Evolutionary conservation across 169 alveolate species (phyloP).

Genomic region (Plasmodium cynomolgi): DNA sequence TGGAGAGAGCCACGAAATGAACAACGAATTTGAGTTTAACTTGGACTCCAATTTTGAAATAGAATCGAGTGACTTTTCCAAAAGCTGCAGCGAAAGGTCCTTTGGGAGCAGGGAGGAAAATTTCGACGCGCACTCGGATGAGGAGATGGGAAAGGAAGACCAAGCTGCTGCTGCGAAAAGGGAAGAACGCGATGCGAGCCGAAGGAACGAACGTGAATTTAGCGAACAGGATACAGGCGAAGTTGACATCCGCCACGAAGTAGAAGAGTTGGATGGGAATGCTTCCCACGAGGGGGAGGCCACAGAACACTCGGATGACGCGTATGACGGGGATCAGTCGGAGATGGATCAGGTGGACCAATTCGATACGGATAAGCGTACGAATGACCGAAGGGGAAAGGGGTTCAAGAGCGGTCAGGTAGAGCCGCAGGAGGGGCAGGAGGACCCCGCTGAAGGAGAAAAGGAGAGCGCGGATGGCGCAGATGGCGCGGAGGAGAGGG

Average conservation of each 20-base stretch:
- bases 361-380: not conserved
- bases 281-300: not conserved
- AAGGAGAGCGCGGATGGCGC: not conserved
- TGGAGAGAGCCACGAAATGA: not conserved
- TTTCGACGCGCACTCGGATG: slow-evolving; percentile 10
- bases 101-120: slow-evolving; percentile 6
- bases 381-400: not conserved
- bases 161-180: not conserved
- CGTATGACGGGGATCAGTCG: not conserved
- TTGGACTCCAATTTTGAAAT: slow-evolving; percentile 58
- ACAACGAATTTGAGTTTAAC: not conserved
- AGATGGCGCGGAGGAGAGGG: not conserved
- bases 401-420: slow-evolving; percentile 1
- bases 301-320: slow-evolving; percentile 6
- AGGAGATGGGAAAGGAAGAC: slow-evolving; percentile 11
- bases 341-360: not conserved
- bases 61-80: slow-evolving; percentile 73
- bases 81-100: slow-evolving; percentile 40
- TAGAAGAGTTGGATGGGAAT: not conserved
- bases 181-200: not conserved
- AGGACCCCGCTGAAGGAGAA: not conserved
- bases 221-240: slow-evolving; percentile 1
- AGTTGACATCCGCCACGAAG: slow-evolving; percentile 3
- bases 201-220: not conserved
- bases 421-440: slow-evolving; percentile 1